Percentiles rank a stretch among this genome's conserved stretches.
phyloP scores from a whole-genome alignment of 2,329 filamentous ascomycete genomes.

The Parastagonospora nodorum region DNA sequence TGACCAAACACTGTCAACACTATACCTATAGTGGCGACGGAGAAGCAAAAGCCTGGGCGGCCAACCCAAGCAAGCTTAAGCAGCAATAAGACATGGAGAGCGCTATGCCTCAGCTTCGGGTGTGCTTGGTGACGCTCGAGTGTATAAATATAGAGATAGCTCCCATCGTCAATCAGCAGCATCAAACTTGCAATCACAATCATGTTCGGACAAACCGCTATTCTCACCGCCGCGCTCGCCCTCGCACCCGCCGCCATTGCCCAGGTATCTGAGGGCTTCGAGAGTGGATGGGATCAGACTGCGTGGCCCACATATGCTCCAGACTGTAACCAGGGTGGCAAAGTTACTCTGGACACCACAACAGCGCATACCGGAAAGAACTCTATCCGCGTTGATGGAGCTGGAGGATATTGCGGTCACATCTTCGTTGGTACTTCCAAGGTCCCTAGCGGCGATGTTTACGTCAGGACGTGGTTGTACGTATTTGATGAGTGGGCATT shows the following conservation, averaged over 20 bases:
- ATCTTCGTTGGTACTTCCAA: conserved; percentile 65
- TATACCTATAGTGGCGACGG: conserved; percentile 6
- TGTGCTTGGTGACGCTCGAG: neutral
- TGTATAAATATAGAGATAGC: conserved; percentile 9
- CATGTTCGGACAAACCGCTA: conserved; percentile 53
- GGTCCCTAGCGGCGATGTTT: conserved; percentile 62
- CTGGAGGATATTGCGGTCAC: conserved; percentile 62
- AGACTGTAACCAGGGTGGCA: conserved; percentile 65
- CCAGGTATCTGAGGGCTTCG: conserved; percentile 63
- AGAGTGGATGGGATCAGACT: conserved; percentile 62
- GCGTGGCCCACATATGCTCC: conserved; percentile 64
- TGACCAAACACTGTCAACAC: neutral
- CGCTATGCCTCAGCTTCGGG: neutral
- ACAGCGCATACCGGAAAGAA: conserved; percentile 65
- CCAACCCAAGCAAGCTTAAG: conserved; percentile 1
- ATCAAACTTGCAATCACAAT: conserved; percentile 5
- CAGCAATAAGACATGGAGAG: conserved; percentile 3
- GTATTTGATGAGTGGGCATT: conserved; percentile 20
- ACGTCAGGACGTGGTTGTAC: conserved; percentile 62
- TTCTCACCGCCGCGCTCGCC: conserved; percentile 48
- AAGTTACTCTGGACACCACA: conserved; percentile 61
- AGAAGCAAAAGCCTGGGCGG: conserved; percentile 8
- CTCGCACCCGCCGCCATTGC: conserved; percentile 56
- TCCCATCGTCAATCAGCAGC: neutral
- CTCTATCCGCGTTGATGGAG: conserved; percentile 73